These are phyloP conservation scores for Camellia sinensis DNA, from an alignment of 148 eudicot genomes.

Conservation along the genomic window DNA sequence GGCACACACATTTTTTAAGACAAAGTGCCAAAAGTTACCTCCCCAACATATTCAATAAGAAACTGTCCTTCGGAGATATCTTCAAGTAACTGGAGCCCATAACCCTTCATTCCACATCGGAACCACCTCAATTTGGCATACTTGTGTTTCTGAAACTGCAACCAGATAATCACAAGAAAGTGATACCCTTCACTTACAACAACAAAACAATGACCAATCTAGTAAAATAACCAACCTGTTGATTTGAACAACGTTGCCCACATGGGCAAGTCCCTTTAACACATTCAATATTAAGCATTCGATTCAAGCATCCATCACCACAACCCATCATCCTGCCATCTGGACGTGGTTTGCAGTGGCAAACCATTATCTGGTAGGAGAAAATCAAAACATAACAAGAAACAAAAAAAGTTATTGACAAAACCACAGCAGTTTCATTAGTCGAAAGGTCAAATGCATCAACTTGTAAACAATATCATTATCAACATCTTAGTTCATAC, in stretches of 20 bases:
- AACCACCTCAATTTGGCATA: slow-evolving; percentile 72
- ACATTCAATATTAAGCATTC: slow-evolving; percentile 96
- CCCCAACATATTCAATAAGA: slow-evolving; percentile 97
- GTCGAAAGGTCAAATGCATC: not conserved
- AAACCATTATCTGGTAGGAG: slow-evolving; percentile 79
- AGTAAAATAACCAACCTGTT: slow-evolving; percentile 47
- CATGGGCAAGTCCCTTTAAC: slow-evolving; percentile 91
- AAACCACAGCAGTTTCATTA: slow-evolving; percentile 4
- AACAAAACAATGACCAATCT: not conserved
- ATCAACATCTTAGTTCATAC: slow-evolving; percentile 2
- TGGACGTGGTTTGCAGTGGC: slow-evolving; percentile 80
- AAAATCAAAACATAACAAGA: slow-evolving; percentile 13
- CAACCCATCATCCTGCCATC: slow-evolving; percentile 80
- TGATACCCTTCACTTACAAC: not conserved
- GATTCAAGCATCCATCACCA: slow-evolving; percentile 84
- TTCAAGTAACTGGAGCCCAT: slow-evolving; percentile 75
- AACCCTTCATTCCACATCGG: slow-evolving; percentile 89
- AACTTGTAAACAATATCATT: not conserved
- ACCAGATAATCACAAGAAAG: slow-evolving; percentile 10
- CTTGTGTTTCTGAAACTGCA: slow-evolving; percentile 83
- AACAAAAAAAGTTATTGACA: slow-evolving; percentile 6
- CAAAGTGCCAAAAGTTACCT: slow-evolving; percentile 47
- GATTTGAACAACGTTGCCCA: slow-evolving; percentile 90
- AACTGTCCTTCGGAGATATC: slow-evolving; percentile 72
- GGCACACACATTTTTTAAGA: not conserved